Evolutionary conservation across 805 yeast species (phyloP), one percentile per base, ranked within the genome.

Genomic region (Limtongozyma cylindracea): DNA sequence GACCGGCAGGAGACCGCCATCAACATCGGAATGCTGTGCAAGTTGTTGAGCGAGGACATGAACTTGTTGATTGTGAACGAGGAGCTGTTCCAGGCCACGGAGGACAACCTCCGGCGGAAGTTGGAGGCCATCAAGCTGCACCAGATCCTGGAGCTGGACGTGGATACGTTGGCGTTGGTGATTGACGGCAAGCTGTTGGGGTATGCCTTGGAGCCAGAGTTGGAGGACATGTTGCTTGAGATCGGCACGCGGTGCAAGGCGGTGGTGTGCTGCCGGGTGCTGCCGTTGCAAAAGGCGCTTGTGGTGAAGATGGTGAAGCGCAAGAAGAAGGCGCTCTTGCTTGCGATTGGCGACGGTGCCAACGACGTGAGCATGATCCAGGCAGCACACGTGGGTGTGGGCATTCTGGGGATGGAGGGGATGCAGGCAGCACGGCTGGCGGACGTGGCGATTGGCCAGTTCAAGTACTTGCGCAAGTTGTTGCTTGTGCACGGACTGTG

Each of bases 361-460:
- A 88, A 88, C 39, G 99, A 88, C 49, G 98, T 88, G 19, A 72
- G 92, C 17, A 88, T 88, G 99, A 88, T 88, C 31, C 98, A 88
- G 45, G 96, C 98, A 10, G 98, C 98, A 0, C 96, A 88, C 43
- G 94, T 88, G 23, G 99, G 99, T 29, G 93, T 88, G 12, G 99
- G 99, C 40, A 91, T 88, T 29, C 76, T 91, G 45, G 99, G 99
- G 31, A 72, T 80, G 84, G 99, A 88, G 49, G 99, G 99, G 32
- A 80, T 82, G 78, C 99, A 88, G 46, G 98, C 98, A 8, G 95
- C 98, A 0, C 61, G 99, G 42, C 71, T 91, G 42, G 96, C 99
- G 0, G 99, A 88, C 53, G 66, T 88, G 27, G 80, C 96, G 1
- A 78, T 91, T 43, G 96, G 94, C 0, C 96, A 88, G 42, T 88